Conservation (phyloP, 2,329 filamentous ascomycete species). For the Fonsecaea monophora region DNA sequence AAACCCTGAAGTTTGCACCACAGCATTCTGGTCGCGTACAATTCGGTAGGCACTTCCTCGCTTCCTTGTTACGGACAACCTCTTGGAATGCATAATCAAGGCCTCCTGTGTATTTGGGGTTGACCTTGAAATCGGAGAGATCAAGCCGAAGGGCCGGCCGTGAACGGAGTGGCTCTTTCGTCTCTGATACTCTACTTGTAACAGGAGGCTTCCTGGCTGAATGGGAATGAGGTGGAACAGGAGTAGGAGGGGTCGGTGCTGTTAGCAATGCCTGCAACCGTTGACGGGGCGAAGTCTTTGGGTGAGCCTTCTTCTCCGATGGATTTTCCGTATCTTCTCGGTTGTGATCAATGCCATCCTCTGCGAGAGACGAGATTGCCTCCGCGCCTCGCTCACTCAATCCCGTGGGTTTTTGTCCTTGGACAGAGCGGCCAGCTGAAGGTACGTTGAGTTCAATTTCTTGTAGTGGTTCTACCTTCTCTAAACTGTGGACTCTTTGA, state of each 20-base stretch:
- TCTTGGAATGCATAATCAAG: constrained; percentile 75
- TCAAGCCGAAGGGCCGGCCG: constrained; percentile 64
- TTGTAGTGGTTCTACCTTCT: constrained; percentile 18
- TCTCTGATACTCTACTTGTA: constrained; percentile 20
- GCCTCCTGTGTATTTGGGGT: constrained; percentile 74
- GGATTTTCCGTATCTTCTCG: constrained; percentile 7
- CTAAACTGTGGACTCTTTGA: constrained; percentile 21
- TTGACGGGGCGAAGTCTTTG: constrained; percentile 20
- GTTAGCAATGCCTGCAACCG: constrained; percentile 31
- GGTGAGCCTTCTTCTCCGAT: background rate
- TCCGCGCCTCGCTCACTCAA: constrained; percentile 37
- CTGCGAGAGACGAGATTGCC: constrained; percentile 56
- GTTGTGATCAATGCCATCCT: constrained; percentile 55
- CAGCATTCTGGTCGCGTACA: constrained; percentile 81
- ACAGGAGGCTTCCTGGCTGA: constrained; percentile 7
- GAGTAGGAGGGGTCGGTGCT: constrained; percentile 15
- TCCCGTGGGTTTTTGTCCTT: constrained; percentile 15
- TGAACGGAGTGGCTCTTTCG: constrained; percentile 61
- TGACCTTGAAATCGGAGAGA: constrained; percentile 80
- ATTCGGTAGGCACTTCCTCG: constrained; percentile 73
- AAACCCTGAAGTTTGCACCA: constrained; percentile 71
- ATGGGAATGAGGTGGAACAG: constrained; percentile 7
- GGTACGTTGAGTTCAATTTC: constrained; percentile 27
- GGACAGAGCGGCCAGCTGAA: background rate
- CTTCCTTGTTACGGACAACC: constrained; percentile 72